Evolutionary conservation across 495 filamentous ascomycete genomes (phyloP), one percentile per base, ranked within the genome.

Genomic region (Penicillium salamii): DNA sequence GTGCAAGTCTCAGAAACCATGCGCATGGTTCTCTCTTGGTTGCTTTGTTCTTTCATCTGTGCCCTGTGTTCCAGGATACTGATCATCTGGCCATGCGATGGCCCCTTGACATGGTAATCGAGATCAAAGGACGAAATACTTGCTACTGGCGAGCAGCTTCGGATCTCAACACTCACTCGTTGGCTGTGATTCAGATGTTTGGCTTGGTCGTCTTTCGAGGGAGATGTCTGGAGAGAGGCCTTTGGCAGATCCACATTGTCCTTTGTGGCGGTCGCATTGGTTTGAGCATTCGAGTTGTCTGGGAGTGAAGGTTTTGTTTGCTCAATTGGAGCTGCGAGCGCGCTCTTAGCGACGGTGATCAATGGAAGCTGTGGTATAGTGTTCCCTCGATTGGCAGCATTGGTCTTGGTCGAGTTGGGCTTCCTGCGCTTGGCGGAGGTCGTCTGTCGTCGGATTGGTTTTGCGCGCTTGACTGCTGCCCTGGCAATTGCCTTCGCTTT

Each of bases 341-440:
- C 14, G 17, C 40, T 21, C n/a, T 15, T 19, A 15, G 19, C 19
- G 12, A 17, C 26, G 15, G 45, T 15, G 12, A 52, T 26, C 48
- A 64, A 49, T 15, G 52, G 47, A 21, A 56, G 40, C 33, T 50
- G 45, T 15, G 40, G 9, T 8, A 3, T 42, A 26, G 21, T 42
- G 3, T 7, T n/a, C 8, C 12, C 12, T 19, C 39, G 51, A 2
- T 42, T 37, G 29, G 28, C 14, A 21, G 19, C 29, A 13, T 9
- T 36, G 14, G 20, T 41, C 31, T 42, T 35, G 26, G 14, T 41
- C 12, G 29, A 21, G 14, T n/a, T 45, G 4, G 45, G 13, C 12
- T 54, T 57, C 26, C 35, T 49, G n/a, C 58, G 50, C 45, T 62
- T 62, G n/a, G n/a, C 35, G 1, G 34, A 45, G 5, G 14, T 19